Conservation (phyloP, 2,329 filamentous ascomycete species). For the Phyllosticta paracitricarpa region DNA sequence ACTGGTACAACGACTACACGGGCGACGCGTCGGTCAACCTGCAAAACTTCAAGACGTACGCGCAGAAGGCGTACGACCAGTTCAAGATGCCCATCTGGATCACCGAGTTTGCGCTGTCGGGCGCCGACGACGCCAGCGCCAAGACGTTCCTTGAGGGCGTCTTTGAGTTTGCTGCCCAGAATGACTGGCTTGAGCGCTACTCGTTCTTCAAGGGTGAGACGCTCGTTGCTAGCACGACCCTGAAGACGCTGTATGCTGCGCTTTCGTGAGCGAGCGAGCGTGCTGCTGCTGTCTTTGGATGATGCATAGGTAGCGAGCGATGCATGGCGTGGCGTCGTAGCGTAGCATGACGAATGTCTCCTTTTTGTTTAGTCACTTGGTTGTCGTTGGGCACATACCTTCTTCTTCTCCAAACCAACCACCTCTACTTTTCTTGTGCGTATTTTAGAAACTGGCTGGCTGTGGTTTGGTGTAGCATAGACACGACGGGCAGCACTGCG, state of each 20-base stretch:
- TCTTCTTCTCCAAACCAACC: neutral
- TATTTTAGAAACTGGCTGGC: neutral
- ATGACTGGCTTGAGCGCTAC: slow-evolving; percentile 33
- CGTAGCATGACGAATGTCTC: neutral
- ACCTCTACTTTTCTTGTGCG: neutral
- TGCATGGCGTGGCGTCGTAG: neutral
- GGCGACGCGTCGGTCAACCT: slow-evolving; percentile 28
- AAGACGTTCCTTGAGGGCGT: slow-evolving; percentile 41
- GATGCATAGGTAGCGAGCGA: neutral
- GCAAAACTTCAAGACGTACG: slow-evolving; percentile 45
- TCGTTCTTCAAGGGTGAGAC: slow-evolving; percentile 23
- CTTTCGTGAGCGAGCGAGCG: slow-evolving; percentile 1
- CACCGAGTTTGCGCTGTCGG: slow-evolving; percentile 53
- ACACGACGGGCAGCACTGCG: neutral
- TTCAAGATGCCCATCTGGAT: slow-evolving; percentile 44
- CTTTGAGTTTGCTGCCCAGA: slow-evolving; percentile 33
- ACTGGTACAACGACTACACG: slow-evolving; percentile 48
- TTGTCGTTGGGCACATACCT: neutral
- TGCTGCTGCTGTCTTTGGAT: neutral
- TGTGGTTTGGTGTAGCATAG: neutral
- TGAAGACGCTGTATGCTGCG: slow-evolving; percentile 3
- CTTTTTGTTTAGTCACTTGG: neutral
- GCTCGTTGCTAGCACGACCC: slow-evolving; percentile 3
- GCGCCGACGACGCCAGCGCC: slow-evolving; percentile 31
- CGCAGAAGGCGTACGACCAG: slow-evolving; percentile 33